phyloP scores from a whole-genome alignment of 179 eudicot species.

The Silene coronaria region DNA sequence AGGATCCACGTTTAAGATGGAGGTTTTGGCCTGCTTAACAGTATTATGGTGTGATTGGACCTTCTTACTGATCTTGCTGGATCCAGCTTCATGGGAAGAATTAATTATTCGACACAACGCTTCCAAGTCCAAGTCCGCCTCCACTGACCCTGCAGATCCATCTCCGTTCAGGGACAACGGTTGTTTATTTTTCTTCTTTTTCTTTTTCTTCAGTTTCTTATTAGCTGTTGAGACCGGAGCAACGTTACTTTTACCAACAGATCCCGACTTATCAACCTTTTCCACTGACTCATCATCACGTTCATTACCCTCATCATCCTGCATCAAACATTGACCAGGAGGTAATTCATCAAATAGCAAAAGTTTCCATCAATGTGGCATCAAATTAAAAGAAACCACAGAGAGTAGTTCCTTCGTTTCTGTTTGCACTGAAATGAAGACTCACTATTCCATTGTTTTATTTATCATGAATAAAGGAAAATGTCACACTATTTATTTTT shows the following conservation, averaged over 20 bases:
- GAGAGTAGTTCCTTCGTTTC: neutral
- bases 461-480: too few species aligned
- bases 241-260: neutral
- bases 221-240: conserved; percentile 1
- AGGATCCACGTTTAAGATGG: conserved; percentile 69
- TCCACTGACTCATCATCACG: neutral
- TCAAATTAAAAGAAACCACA: neutral
- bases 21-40: conserved; percentile 10
- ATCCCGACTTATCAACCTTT: neutral
- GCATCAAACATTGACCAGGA: neutral
- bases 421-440: too few species aligned
- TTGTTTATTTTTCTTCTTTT: conserved; percentile 8
- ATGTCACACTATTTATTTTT: too few species aligned
- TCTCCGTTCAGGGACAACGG: neutral
- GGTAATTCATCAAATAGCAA: neutral
- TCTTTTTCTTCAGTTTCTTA: conserved; percentile 8
- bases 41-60: neutral
- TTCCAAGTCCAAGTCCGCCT: neutral
- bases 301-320: conserved; percentile 9
- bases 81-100: conserved; percentile 3
- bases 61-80: conserved; percentile 5
- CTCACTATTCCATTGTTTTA: too few species aligned
- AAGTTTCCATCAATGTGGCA: neutral
- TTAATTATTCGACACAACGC: conserved; percentile 6
- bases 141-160: neutral